Base-by-base conservation (phyloP, 2,329 filamentous ascomycete species). In the Paraphaeosphaeria minitans region DNA sequence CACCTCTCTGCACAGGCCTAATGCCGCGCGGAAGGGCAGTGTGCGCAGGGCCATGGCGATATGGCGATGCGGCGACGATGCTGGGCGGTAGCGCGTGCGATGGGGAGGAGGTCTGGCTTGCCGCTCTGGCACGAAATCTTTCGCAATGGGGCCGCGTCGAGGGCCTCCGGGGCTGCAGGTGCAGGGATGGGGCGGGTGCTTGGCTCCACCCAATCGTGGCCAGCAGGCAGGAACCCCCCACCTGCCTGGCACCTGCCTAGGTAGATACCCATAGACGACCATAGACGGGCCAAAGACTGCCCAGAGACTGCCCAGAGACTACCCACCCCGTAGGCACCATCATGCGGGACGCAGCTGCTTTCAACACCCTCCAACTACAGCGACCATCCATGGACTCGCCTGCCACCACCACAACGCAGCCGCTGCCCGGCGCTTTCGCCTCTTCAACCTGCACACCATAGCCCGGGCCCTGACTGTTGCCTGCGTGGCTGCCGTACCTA, bases 31-130 rank as follows among this genome's bases (percentile, higher is more conserved):
- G 29, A 66, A 63, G 16, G 74, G 72, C 68, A 77, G 66, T 60
- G 75, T 72, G 57, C 74, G 74, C 61, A 78, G 67, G 33, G 74
- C 75, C 75, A 78, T 78, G 60, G 56, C 62, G 33, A 35, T 57
- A n/a, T n/a, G n/a, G n/a, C n/a, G n/a, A n/a, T n/a, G n/a, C n/a
- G 60, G 56, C 62, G 33, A 35, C 56, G 53, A 56, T 59, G 53
- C 57, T 64, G 62, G 45, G 24, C 9, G 31, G 12, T 7, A 46
- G 24, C 50, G 21, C 12, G 12, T 33, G 50, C 35, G 37, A 45
- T n/a, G 51, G 31, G 24, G 29, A 19, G 47, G 46, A 52, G 21
- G 56, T 56, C 37, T 19, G n/a, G n/a, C n/a, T n/a, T n/a, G n/a
- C n/a, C n/a, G n/a, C n/a, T n/a, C n/a, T n/a, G 19, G 43, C 47